A percentile compares a stretch with the other conserved stretches of the same genome.
Conservation (phyloP, 1,139 yeast genomes). For the Pichia sp. region DNA sequence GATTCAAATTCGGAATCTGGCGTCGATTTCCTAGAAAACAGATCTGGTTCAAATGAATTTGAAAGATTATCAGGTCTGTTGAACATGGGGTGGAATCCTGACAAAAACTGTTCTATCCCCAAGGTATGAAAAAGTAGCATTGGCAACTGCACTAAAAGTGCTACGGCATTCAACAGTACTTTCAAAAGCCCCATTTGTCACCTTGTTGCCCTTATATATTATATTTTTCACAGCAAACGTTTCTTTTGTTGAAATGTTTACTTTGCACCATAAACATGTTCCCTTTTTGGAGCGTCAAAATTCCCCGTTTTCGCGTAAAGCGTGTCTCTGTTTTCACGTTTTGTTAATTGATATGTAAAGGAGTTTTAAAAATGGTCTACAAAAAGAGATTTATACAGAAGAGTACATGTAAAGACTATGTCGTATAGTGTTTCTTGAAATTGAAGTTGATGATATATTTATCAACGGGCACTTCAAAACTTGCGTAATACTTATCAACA, state of each 20-base stretch:
- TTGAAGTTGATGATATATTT: slow-evolving; percentile 31
- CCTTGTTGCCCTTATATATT: background rate
- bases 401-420: background rate
- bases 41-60: slow-evolving; percentile 1
- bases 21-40: background rate
- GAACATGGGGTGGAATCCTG: slow-evolving; percentile 16
- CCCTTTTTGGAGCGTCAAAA: too few relatives aligned
- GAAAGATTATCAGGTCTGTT: slow-evolving; percentile 22
- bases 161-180: slow-evolving; percentile 11
- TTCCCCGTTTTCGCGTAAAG: background rate
- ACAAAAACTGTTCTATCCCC: slow-evolving; percentile 20
- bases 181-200: background rate
- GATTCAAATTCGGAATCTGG: background rate
- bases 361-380: too few relatives aligned
- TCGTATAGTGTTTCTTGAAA: slow-evolving; percentile 25
- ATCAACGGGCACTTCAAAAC: slow-evolving; percentile 34
- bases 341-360: background rate
- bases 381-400: too few relatives aligned
- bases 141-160: slow-evolving; percentile 21
- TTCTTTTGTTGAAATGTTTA: too few relatives aligned
- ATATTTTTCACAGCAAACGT: too few relatives aligned
- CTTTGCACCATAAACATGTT: too few relatives aligned
- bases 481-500: slow-evolving; percentile 38
- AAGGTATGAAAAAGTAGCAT: slow-evolving; percentile 19
- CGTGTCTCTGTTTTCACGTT: background rate